Evolutionary conservation across 2,329 filamentous ascomycete genomes (phyloP).

Genomic region (Hypoxylon sp.): DNA sequence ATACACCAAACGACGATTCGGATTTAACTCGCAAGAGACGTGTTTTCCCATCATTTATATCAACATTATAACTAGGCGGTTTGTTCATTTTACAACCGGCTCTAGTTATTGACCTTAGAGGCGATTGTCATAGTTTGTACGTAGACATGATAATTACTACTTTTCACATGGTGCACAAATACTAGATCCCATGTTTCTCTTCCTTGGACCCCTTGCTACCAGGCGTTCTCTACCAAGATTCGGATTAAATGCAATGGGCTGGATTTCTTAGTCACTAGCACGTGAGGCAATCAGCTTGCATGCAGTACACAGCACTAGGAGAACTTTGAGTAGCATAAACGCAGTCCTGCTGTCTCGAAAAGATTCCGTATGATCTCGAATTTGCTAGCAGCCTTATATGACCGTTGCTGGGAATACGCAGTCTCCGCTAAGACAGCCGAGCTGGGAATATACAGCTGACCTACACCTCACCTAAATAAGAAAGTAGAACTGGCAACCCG

Average conservation of each 20-base stretch:
- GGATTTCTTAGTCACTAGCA: no score
- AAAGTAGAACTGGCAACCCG: neutral
- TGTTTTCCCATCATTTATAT: neutral
- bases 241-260: neutral
- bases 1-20: neutral
- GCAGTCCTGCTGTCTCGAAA: no score
- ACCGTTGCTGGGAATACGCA: no score
- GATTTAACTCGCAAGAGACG: neutral
- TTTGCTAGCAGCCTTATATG: no score
- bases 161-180: neutral
- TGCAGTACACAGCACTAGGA: neutral
- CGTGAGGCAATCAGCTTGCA: neutral
- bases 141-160: neutral
- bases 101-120: neutral
- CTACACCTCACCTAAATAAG: no score
- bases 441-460: no score
- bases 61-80: no score
- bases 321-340: neutral
- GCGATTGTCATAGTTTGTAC: no score
- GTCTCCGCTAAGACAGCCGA: no score
- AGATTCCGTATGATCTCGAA: no score
- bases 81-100: no score
- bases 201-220: neutral
- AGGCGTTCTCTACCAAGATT: neutral
- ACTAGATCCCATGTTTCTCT: neutral